Evolutionary conservation across 495 filamentous ascomycete genomes (phyloP).

Genomic region (Clohesyomyces aquaticus): DNA sequence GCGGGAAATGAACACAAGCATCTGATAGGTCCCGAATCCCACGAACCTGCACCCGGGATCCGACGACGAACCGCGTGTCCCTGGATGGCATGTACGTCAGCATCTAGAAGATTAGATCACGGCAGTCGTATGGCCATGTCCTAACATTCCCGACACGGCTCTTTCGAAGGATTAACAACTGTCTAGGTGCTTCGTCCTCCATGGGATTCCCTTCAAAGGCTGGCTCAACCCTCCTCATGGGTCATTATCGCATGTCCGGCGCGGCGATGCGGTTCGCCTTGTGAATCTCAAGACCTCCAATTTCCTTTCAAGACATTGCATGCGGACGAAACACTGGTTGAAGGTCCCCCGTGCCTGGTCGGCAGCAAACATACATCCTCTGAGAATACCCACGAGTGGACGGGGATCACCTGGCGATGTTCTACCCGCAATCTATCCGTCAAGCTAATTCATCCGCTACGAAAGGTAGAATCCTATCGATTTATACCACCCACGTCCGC

Average conservation of each 20-base stretch:
- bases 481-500: constrained; percentile 11
- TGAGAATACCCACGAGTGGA: constrained; percentile 16
- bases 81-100: constrained; percentile 21
- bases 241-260: not conserved
- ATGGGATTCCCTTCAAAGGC: not conserved
- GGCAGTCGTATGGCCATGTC: constrained; percentile 1
- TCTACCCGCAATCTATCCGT: constrained; percentile 23
- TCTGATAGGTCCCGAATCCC: constrained; percentile 15
- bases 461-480: not conserved
- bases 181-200: not conserved
- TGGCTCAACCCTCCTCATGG: not conserved
- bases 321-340: constrained; percentile 3
- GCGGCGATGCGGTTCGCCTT: not conserved
- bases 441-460: constrained; percentile 8
- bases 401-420: constrained; percentile 18
- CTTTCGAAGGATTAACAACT: not conserved
- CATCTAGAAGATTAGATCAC: constrained; percentile 29
- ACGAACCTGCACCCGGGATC: constrained; percentile 14
- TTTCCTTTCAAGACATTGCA: not conserved
- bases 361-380: no score
- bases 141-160: constrained; percentile 1
- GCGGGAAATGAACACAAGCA: constrained; percentile 5
- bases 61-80: constrained; percentile 9
- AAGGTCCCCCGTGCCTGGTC: constrained; percentile 4
- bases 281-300: not conserved